Evolutionary conservation across 495 filamentous ascomycete genomes (phyloP).

Genomic region (Aspergillus hancockii): DNA sequence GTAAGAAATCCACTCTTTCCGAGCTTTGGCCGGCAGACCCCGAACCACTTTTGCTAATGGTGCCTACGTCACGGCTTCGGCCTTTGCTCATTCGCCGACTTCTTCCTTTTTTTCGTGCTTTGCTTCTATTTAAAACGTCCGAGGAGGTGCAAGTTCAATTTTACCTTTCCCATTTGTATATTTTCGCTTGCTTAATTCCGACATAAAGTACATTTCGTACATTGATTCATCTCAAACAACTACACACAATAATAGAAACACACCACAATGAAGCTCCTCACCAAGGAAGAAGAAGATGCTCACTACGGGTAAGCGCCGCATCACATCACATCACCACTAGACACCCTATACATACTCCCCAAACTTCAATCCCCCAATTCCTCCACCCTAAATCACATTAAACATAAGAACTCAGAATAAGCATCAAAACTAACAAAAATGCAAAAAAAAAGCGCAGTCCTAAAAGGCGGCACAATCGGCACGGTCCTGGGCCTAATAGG

Average conservation of each 20-base stretch:
- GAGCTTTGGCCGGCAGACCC: slow-evolving; percentile 2
- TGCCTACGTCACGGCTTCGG: background rate
- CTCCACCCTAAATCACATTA: slow-evolving; percentile 14
- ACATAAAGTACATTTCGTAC: too few relatives aligned
- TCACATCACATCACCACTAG: background rate
- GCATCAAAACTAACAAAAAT: slow-evolving; percentile 19
- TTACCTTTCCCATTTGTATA: background rate
- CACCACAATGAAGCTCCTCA: slow-evolving; percentile 84
- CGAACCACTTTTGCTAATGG: background rate
- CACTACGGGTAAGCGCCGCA: slow-evolving; percentile 56
- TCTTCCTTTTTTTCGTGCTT: background rate
- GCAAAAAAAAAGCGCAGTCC: slow-evolving; percentile 54
- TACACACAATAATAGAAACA: slow-evolving; percentile 11
- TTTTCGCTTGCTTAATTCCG: background rate
- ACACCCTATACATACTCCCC: background rate
- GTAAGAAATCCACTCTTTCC: background rate
- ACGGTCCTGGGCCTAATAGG: slow-evolving; percentile 62
- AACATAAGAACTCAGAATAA: too few relatives aligned
- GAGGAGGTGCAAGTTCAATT: background rate
- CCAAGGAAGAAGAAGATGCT: slow-evolving; percentile 82
- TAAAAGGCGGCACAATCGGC: slow-evolving; percentile 78
- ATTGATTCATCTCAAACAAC: too few relatives aligned
- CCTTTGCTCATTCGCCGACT: background rate
- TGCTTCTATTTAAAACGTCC: background rate
- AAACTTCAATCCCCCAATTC: background rate